phyloP scores from a whole-genome alignment of 2,329 filamentous ascomycete species.

The Penicillium sp. region DNA sequence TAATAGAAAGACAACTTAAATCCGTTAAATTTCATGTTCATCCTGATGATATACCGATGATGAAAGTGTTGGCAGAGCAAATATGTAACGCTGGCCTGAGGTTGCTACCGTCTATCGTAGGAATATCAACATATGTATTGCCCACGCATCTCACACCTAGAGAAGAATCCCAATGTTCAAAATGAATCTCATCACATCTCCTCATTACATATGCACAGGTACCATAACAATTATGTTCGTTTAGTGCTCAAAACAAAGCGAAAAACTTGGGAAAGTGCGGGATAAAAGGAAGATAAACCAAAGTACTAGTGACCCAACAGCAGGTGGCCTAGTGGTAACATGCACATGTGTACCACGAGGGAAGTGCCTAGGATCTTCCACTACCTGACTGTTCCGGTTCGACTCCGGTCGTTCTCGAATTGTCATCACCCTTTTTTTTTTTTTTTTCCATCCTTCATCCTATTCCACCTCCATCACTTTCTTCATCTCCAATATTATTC shows the following conservation, averaged over 20 bases:
- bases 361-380: slow-evolving; percentile 3
- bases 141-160: neutral
- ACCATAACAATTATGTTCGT: too few relatives aligned
- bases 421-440: too few relatives aligned
- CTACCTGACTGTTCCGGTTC: neutral
- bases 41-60: neutral
- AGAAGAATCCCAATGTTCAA: too few relatives aligned
- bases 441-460: too few relatives aligned
- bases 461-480: too few relatives aligned
- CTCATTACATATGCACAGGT: neutral
- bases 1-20: too few relatives aligned
- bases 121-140: neutral
- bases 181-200: neutral
- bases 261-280: rapidly evolving
- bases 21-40: too few relatives aligned
- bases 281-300: neutral
- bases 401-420: neutral
- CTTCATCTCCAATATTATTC: neutral
- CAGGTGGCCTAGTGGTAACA: neutral
- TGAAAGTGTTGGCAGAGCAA: neutral
- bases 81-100: neutral
- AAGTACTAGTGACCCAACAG: neutral
- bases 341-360: neutral
- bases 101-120: too few relatives aligned
- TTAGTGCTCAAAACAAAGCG: neutral